Percentiles rank a stretch among this genome's conserved stretches.
Evolutionary conservation across 192 early-diverging fungal genomes (phyloP).

Genomic region (Spizellomyces sp.): DNA sequence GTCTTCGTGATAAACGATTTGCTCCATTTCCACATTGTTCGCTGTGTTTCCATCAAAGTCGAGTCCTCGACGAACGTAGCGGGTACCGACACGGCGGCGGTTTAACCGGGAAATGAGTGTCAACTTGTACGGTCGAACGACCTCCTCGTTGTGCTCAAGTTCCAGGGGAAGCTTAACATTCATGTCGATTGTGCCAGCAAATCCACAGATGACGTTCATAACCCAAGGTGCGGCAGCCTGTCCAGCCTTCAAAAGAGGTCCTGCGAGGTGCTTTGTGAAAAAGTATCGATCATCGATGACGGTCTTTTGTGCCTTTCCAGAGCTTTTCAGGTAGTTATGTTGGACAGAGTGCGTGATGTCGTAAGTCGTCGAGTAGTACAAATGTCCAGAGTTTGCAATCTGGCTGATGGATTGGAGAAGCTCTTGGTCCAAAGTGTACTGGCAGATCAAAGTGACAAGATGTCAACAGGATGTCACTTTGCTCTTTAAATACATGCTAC

Average conservation of each 20-base stretch:
- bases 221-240: conserved; percentile 44
- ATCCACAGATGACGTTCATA: conserved; percentile 49
- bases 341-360: conserved; percentile 62
- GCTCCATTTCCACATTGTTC: conserved; percentile 65
- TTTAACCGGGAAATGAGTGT: conserved; percentile 52
- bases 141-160: neutral
- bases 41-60: conserved; percentile 56
- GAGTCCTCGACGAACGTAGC: conserved; percentile 56
- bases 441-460: conserved; percentile 9
- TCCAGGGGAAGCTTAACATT: conserved; percentile 19
- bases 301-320: conserved; percentile 27
- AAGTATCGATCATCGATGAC: conserved; percentile 59
- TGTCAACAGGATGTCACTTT: neutral
- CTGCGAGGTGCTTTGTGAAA: conserved; percentile 47
- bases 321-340: conserved; percentile 42
- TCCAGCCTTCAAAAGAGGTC: conserved; percentile 33
- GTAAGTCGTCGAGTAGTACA: conserved; percentile 56
- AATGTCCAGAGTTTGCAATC: conserved; percentile 48
- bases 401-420: conserved; percentile 41
- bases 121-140: conserved; percentile 40
- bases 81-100: conserved; percentile 48
- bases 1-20: conserved; percentile 58
- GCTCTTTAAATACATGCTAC: too few species aligned
- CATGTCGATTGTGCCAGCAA: conserved; percentile 50
- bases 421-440: conserved; percentile 46